A percentile compares a stretch with the other conserved stretches of the same genome.
These are phyloP conservation scores for Lenzites betulinus DNA, from an alignment of 768 basidiomycete species.

Conservation along the genomic window DNA sequence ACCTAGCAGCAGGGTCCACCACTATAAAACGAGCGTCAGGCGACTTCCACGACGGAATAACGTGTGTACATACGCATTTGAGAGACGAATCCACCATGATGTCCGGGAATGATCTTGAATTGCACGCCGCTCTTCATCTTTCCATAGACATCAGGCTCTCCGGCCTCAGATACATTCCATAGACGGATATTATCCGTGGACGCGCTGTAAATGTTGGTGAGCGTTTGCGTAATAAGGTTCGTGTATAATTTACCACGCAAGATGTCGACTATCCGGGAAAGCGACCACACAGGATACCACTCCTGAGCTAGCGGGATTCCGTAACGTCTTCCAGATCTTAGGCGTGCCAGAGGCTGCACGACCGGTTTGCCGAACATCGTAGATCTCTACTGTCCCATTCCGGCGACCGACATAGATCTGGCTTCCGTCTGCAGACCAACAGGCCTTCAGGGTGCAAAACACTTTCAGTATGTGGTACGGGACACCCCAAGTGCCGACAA, in stretches of 20 bases:
- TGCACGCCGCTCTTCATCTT: slow-evolving; percentile 70
- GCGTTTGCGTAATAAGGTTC: slow-evolving; percentile 10
- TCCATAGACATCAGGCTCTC: slow-evolving; percentile 62
- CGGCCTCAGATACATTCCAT: slow-evolving; percentile 87
- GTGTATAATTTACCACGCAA: slow-evolving; percentile 70
- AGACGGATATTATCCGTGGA: slow-evolving; percentile 91
- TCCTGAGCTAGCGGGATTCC: slow-evolving; percentile 87
- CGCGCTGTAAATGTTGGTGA: slow-evolving; percentile 52
- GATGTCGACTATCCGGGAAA: slow-evolving; percentile 89
- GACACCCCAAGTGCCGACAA: background rate
- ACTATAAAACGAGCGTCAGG: slow-evolving; percentile 46
- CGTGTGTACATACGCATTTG: slow-evolving; percentile 74
- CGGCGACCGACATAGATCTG: slow-evolving; percentile 91
- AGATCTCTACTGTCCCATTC: slow-evolving; percentile 89
- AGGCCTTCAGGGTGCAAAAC: slow-evolving; percentile 68
- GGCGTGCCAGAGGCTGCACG: slow-evolving; percentile 65
- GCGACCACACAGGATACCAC: slow-evolving; percentile 90
- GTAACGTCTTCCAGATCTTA: slow-evolving; percentile 75
- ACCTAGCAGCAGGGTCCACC: slow-evolving; percentile 80
- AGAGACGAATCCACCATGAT: slow-evolving; percentile 92
- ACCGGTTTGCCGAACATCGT: slow-evolving; percentile 88
- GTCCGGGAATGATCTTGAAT: slow-evolving; percentile 95
- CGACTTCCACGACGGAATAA: slow-evolving; percentile 18
- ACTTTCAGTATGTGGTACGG: no score
- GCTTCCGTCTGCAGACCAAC: slow-evolving; percentile 88